Base-by-base conservation (phyloP, 163 green algal genomes). In the Chlorella variabilis region DNA sequence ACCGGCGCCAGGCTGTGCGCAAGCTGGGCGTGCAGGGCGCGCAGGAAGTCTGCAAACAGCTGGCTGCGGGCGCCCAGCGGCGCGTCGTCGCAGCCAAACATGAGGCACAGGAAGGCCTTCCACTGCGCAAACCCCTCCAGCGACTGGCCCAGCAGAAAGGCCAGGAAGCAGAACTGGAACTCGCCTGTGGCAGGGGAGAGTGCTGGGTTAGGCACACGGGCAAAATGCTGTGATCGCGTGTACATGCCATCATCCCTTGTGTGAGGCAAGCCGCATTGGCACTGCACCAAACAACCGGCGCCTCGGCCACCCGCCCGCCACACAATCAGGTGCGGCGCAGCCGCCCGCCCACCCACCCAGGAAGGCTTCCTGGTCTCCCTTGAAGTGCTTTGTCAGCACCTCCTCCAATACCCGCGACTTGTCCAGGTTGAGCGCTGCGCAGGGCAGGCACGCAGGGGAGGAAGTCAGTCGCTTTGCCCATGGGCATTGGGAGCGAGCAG, bases 81-180 rank as follows among this genome's bases (percentile, higher is more conserved):
- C 0, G 86, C 92, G 0, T 83, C 29, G 33, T 92, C 75, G 77
- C 94, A 98, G 34, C 81, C 76, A 17, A 97, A 84, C 63, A 95
- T 39, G 59, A 98, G 87, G 18, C 85, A 71, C 38, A 98, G 66
- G 27, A 97, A 82, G 20, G 84, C 77, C 78, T 95, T 95, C 95
- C 95, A 98, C 83, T 98, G 95, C 51, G 82, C 65, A 84, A 95
- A 96, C 20, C 89, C 91, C 66, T 94, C 89, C 27, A 97, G 81
- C 0, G 88, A 94, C 67, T 97, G 94, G 2, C 92, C 91, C 81
- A 94, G 88, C 75, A 98, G 84, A 71, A 98, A 98, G 2, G 91
- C 89, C 27, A 97, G 85, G 83, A 98, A 98, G 1, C 93, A 88
- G 79, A 97, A 96, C 85, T 98, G 94, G 77, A 97, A 81, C 87